Conservation (phyloP, 1,284 basidiomycete genomes). For the Cryptococcus amylolentus region DNA sequence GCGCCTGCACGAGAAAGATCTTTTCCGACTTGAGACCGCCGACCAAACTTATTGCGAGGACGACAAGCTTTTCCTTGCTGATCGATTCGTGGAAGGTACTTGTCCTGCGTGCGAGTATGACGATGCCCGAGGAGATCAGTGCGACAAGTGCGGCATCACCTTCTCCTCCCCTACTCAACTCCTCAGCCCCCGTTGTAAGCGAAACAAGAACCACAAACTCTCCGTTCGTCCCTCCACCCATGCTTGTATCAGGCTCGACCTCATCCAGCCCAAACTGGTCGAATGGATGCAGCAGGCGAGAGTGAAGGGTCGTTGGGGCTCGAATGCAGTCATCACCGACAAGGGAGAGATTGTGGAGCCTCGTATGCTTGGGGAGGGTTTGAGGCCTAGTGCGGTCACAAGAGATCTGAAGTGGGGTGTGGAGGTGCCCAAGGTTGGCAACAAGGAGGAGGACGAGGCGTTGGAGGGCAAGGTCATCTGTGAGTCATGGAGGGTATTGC, state of each 20-base stretch:
- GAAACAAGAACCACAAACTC: constrained; percentile 75
- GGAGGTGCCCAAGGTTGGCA: constrained; percentile 72
- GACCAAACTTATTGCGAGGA: constrained; percentile 92
- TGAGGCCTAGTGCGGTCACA: constrained; percentile 87
- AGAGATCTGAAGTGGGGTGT: constrained; percentile 97
- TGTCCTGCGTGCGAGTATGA: constrained; percentile 87
- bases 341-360: constrained; percentile 89
- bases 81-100: constrained; percentile 90
- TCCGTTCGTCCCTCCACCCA: constrained; percentile 78
- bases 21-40: constrained; percentile 74
- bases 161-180: constrained; percentile 87
- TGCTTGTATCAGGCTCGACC: constrained; percentile 86
- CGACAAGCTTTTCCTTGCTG: constrained; percentile 87
- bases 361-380: constrained; percentile 72
- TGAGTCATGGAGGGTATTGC: constrained; percentile 52
- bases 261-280: constrained; percentile 77
- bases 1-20: constrained; percentile 72
- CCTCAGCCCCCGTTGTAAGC: constrained; percentile 90
- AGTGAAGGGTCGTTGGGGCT: constrained; percentile 83
- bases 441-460: constrained; percentile 65
- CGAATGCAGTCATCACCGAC: constrained; percentile 81
- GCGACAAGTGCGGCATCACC: constrained; percentile 89
- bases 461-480: constrained; percentile 96
- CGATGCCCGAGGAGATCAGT: constrained; percentile 97
- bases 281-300: constrained; percentile 82